Conservation (phyloP, 306 rosid species). For the Psophocarpus tetragonolobus region DNA sequence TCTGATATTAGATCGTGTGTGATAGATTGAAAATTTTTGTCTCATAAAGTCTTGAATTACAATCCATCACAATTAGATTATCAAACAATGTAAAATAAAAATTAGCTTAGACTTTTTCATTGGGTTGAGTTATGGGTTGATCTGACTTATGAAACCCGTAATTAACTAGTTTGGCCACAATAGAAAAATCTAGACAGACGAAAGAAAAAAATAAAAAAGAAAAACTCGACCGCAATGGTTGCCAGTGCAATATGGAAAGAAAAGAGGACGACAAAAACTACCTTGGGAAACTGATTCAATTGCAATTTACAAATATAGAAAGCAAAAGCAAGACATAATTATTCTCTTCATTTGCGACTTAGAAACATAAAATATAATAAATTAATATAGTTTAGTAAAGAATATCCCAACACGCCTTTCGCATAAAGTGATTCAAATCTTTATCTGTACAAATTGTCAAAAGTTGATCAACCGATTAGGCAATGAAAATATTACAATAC, state of each 20-base stretch:
- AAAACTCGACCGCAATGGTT: neutral
- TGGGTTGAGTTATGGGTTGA: no score
- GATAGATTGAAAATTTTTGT: neutral
- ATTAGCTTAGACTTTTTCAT: neutral
- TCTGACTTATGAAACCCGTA: no score
- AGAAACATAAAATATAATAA: constrained; percentile 13
- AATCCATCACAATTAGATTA: neutral
- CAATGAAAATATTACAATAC: neutral
- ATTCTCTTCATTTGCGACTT: constrained; percentile 34
- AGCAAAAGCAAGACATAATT: constrained; percentile 22
- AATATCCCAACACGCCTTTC: constrained; percentile 27
- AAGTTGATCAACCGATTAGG: constrained; percentile 19
- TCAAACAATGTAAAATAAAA: no score
- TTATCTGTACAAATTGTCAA: constrained; percentile 30
- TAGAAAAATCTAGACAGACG: neutral
- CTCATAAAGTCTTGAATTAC: neutral
- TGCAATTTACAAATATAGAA: neutral
- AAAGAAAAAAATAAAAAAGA: neutral
- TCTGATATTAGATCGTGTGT: neutral
- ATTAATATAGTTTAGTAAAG: constrained; percentile 32
- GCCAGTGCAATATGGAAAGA: neutral
- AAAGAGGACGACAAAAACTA: neutral
- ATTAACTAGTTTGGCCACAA: no score
- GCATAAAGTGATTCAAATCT: constrained; percentile 25
- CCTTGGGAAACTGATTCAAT: constrained; percentile 15